phyloP scores from a whole-genome alignment of 106 monocot species.

The Acorus calamus region DNA sequence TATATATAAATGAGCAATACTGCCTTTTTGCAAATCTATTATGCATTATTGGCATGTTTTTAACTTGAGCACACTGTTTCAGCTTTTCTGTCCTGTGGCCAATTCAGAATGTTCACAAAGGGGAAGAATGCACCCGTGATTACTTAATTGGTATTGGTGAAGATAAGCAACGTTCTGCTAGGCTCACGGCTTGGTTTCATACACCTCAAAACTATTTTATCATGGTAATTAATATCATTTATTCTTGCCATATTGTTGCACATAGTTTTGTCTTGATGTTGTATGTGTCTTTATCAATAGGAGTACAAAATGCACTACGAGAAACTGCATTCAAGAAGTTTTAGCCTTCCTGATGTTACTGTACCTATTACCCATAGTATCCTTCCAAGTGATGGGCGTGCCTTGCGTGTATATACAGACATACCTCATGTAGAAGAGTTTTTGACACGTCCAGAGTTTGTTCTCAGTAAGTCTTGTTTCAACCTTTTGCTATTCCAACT shows the following conservation, averaged over 20 bases:
- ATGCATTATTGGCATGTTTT: no score
- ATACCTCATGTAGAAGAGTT: constrained; percentile 83
- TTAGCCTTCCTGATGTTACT: constrained; percentile 4
- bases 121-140: constrained; percentile 94
- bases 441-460: constrained; percentile 70
- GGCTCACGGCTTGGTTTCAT: constrained; percentile 98
- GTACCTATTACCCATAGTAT: constrained; percentile 30
- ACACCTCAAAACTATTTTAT: constrained; percentile 91
- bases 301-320: constrained; percentile 51
- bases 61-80: constrained; percentile 14
- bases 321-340: constrained; percentile 29
- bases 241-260: neutral
- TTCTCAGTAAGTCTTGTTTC: constrained; percentile 47
- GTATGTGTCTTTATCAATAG: constrained; percentile 17
- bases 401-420: constrained; percentile 72
- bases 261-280: neutral
- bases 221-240: constrained; percentile 32
- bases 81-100: constrained; percentile 97
- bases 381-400: constrained; percentile 36
- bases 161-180: constrained; percentile 86
- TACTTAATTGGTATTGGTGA: constrained; percentile 87
- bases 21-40: no score
- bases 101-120: constrained; percentile 39
- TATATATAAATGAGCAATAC: no score
- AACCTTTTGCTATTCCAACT: neutral